Conservation (phyloP, 305 asterid genomes). For the Petunia hybrid region DNA sequence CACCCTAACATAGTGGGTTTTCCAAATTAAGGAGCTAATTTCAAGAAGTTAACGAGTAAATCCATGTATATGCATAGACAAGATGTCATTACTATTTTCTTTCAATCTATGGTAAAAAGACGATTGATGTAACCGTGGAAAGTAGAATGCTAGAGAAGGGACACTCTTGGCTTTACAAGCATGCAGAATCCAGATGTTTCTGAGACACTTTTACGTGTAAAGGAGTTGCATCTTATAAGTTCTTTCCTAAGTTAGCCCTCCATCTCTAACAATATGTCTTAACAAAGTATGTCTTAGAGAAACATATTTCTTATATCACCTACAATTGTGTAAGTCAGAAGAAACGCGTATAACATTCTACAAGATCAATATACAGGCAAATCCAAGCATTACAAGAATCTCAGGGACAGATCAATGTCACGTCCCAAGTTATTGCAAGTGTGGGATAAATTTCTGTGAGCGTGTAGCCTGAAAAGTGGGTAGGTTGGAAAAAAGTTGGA, state of each 20-base stretch:
- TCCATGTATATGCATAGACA: too few relatives aligned
- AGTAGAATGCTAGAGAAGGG: too few relatives aligned
- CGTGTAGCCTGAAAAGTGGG: conserved; percentile 1
- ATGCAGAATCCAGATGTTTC: not conserved
- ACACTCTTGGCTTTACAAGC: too few relatives aligned
- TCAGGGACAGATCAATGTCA: conserved; percentile 15
- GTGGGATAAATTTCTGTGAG: conserved; percentile 29
- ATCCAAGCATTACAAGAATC: conserved; percentile 27
- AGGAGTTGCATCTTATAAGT: conserved; percentile 5
- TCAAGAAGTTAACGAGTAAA: too few relatives aligned
- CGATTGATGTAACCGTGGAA: too few relatives aligned
- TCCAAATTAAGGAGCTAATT: too few relatives aligned
- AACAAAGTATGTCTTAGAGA: not conserved
- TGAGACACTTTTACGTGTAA: not conserved
- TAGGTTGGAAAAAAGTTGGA: not conserved
- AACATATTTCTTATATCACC: conserved; percentile 1
- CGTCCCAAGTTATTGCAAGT: conserved; percentile 29
- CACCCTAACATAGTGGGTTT: too few relatives aligned
- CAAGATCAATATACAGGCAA: conserved; percentile 29
- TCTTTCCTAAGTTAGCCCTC: not conserved
- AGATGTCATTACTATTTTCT: too few relatives aligned
- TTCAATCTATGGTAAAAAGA: too few relatives aligned
- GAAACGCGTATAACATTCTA: conserved; percentile 14
- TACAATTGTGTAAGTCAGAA: conserved; percentile 14
- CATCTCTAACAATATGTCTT: not conserved